Conservation (phyloP, 2,329 filamentous ascomycete species). For the Trichoderma gracile region DNA sequence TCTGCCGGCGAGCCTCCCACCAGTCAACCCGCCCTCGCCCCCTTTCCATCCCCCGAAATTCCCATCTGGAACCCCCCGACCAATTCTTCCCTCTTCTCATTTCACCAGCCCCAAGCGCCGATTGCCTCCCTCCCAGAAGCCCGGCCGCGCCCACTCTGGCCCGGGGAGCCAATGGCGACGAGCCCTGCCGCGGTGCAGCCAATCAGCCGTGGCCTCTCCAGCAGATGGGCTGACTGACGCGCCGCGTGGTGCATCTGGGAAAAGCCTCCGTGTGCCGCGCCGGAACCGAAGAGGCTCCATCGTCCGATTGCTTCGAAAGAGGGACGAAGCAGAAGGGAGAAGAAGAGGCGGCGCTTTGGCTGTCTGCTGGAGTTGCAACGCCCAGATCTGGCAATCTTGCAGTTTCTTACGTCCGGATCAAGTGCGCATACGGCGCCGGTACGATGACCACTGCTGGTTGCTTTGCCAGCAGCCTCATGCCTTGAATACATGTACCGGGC, state of each 20-base stretch:
- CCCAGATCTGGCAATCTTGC: constrained; percentile 21
- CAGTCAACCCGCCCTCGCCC: neutral
- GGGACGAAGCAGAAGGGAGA: neutral
- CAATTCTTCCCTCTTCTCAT: neutral
- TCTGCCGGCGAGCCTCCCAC: neutral
- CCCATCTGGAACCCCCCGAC: neutral
- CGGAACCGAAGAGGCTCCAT: constrained; percentile 22
- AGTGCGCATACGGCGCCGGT: constrained; percentile 14
- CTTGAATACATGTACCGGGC: neutral
- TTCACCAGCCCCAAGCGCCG: constrained; percentile 19
- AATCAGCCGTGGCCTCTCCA: constrained; percentile 13
- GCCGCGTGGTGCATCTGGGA: constrained; percentile 13
- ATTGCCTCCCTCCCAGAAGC: constrained; percentile 6
- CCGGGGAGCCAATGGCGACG: constrained; percentile 10
- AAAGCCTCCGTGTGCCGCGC: constrained; percentile 18
- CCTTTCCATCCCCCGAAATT: constrained; percentile 1
- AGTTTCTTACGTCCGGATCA: constrained; percentile 18
- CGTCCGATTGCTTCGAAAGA: constrained; percentile 2
- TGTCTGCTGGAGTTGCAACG: constrained; percentile 15
- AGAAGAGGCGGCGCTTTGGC: constrained; percentile 2
- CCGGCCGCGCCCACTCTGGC: constrained; percentile 12
- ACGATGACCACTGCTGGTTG: neutral
- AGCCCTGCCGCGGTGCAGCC: constrained; percentile 5
- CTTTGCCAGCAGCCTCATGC: neutral
- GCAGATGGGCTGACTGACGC: constrained; percentile 26